Base-by-base conservation (phyloP, 352 stramenopile genomes). In the Halophytophthora polymorphica region DNA sequence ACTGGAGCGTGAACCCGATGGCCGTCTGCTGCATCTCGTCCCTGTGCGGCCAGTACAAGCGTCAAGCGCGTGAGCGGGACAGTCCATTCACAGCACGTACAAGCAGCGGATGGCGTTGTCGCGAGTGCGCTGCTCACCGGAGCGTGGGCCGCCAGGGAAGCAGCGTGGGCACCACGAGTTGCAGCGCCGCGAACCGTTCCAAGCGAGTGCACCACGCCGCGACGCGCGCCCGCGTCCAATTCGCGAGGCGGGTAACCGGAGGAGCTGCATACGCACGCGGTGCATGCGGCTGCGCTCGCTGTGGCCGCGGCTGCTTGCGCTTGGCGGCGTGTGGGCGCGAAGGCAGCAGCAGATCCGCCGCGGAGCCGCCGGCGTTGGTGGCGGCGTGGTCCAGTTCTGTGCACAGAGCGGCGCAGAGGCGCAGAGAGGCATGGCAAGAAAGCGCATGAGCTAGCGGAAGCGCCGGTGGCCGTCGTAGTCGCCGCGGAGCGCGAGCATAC, bases 101-200 rank as follows among this genome's bases (percentile, higher is more conserved):
- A 47, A 19, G 6, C 35, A 6, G 18, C 33, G 42, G 35, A 56
- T 39, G 6, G 44, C 5, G 15, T 35, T 15, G 2, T 29, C 34
- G 29, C 2, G 18, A 10, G 6, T 6, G 10, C 36, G 6, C 28
- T 28, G 33, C 56, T 49, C 46, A 71, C 63, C 53, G 39, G 44
- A 71, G 56, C n/a, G 63, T 67, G 31, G 58, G 45, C 33, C 63
- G 53, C 11, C 64, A 58, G 3, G n/a, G 18, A 46, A 41, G 45
- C 18, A 64, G 49, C 33, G 45, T 21, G 7, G 56, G 31, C 17
- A 69, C 34, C 12, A 59, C 10, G 1, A 21, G 38, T 15, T 25
- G 45, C 8, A 56, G 2, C 7, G 49, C 22, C 19, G 50, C 6
- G 28, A 58, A 5, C n/a, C 58, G 28, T 6, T 54, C 22, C 2